Base-by-base conservation (phyloP, 148 eudicot genomes). In the Persicaria maculosa region DNA sequence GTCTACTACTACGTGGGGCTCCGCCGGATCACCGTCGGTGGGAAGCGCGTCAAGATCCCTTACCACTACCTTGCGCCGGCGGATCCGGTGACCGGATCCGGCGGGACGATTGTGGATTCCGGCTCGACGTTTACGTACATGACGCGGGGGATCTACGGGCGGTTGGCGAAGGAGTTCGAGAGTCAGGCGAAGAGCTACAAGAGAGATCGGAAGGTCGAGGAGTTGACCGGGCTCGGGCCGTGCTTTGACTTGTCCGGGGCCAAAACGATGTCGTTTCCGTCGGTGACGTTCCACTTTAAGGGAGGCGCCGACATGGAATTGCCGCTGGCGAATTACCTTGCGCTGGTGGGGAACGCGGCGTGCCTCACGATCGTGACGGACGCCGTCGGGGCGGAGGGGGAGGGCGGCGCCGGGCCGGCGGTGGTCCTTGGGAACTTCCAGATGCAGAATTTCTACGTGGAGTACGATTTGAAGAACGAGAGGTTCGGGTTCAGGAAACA, bases 71-170 rank as follows among this genome's bases (percentile, higher is more conserved):
- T 88, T 16, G 70, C 61, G 67, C 88, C 88, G 14, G 84, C 81
- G 8, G 62, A 65, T 65, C 70, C 70, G 43, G 70, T 74, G 0
- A 71, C 45, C 15, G 97, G 97, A 0, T 78, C 72, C 40, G 96
- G 96, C 9, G 97, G 97, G 5, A 80, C 85, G 0, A 87, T 93
- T 5, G 76, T 93, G 0, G 97, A 90, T 58, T 90, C 96, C 40
- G 96, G 96, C 72, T 77, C 93, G 4, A 84, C 97, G 4, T 81
- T 90, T 44, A 93, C 96, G 7, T 87, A 47, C 74, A 85, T 93
- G 92, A 89, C 81, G 8, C 64, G n/a, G 5, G 65, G 74, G 15
- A 76, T 86, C 4, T 83, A 62, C n/a, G 81, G 85, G 20, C 77
- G 83, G 59, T 84, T 93, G 4, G 87, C 81, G 2, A 55, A 72